phyloP scores from a whole-genome alignment of 2,329 filamentous ascomycete genomes.

The Didymosphaeria variabile region DNA sequence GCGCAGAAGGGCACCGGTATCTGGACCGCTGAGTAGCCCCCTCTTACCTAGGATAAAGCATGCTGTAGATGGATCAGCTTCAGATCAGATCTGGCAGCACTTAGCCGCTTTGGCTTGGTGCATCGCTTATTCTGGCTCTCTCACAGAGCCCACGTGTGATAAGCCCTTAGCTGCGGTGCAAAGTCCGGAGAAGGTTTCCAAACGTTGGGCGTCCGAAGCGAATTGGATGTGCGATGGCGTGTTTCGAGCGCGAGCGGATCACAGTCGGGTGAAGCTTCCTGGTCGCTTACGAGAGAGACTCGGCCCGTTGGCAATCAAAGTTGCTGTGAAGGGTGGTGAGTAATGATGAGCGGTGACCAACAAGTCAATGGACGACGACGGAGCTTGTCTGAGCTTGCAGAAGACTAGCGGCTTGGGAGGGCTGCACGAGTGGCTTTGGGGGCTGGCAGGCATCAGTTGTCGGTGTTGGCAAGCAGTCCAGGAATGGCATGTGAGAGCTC shows the following conservation, averaged over 20 bases:
- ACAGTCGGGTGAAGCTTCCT: neutral
- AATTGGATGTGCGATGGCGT: neutral
- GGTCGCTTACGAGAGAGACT: neutral
- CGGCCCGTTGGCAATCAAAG: neutral
- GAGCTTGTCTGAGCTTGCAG: constrained; percentile 13
- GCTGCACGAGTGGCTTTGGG: neutral
- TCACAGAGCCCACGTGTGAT: neutral
- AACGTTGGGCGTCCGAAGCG: neutral
- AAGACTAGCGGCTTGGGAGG: constrained; percentile 6
- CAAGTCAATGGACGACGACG: neutral
- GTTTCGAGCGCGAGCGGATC: neutral
- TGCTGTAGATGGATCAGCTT: too few species aligned
- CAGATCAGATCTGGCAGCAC: neutral
- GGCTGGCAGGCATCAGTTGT: neutral
- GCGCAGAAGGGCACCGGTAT: neutral
- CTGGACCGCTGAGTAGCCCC: neutral
- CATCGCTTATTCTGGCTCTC: neutral
- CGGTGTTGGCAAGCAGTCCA: constrained; percentile 5
- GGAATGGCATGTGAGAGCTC: constrained; percentile 11
- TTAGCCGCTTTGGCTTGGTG: neutral
- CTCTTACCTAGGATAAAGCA: too few species aligned
- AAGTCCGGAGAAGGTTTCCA: neutral
- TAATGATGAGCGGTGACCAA: neutral
- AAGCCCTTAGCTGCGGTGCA: neutral
- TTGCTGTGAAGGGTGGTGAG: neutral